Conservation (phyloP, 2,329 filamentous ascomycete species). For the Apiospora sp. region DNA sequence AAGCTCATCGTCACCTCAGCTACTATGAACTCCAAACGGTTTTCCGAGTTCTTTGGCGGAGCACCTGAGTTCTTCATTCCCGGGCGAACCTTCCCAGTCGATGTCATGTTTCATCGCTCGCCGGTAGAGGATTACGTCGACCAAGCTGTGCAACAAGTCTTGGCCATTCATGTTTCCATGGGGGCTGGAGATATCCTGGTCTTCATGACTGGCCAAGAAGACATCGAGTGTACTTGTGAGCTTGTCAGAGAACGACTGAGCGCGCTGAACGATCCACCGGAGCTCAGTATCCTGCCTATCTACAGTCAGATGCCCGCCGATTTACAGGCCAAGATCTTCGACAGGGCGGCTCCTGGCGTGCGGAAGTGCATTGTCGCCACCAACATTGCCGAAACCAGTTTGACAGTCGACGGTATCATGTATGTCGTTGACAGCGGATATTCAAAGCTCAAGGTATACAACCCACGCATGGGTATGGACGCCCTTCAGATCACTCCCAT, state of each 20-base stretch:
- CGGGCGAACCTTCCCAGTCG: constrained; percentile 94
- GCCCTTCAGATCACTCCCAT: constrained; percentile 97
- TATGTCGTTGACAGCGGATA: constrained; percentile 97
- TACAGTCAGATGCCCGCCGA: constrained; percentile 99
- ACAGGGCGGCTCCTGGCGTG: constrained; percentile 86
- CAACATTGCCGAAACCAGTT: constrained; percentile 96
- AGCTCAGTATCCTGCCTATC: constrained; percentile 93
- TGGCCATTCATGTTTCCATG: constrained; percentile 96
- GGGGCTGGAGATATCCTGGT: constrained; percentile 92
- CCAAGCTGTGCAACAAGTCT: constrained; percentile 92
- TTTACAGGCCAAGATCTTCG: constrained; percentile 96
- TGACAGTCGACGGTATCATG: constrained; percentile 99
- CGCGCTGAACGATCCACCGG: constrained; percentile 91
- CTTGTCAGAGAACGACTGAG: constrained; percentile 87
- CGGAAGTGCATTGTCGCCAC: constrained; percentile 98
- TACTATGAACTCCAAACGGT: constrained; percentile 97
- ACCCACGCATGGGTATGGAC: constrained; percentile 99
- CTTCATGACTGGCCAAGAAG: constrained; percentile 99
- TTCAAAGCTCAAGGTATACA: constrained; percentile 98
- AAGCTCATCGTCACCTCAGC: constrained; percentile 98
- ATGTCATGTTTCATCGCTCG: constrained; percentile 93
- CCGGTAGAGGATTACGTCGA: constrained; percentile 99
- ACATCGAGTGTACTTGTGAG: constrained; percentile 97
- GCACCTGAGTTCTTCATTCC: constrained; percentile 97
- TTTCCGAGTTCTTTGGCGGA: constrained; percentile 94